Base-by-base conservation (phyloP, 2,329 filamentous ascomycete genomes). In the Tetracladium maxilliforme region DNA sequence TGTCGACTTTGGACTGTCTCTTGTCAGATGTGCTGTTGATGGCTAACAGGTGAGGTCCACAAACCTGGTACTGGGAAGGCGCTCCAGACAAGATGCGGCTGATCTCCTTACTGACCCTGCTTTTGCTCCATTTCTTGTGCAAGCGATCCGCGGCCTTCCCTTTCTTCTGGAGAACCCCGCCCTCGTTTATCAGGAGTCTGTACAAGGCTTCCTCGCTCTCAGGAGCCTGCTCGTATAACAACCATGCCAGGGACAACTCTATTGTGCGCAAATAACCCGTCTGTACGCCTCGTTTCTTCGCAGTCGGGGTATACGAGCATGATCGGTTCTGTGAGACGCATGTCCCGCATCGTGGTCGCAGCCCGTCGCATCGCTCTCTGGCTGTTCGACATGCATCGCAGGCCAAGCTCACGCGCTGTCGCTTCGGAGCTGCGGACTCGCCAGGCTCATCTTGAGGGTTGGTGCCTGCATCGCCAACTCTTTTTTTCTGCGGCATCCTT, bases 251-350 rank as follows among this genome's bases (percentile, higher is more conserved):
- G 7, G 73, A 64, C 21, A 78, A 48, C 45, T 86, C 79, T 11
- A 86, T 55, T 0, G 75, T 76, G 17, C 77, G 65, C 27, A 86
- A 74, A 41, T 84, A 83, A 10, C 80, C 79, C n/a, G 79, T 79
- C 38, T 78, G 78, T 8, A 86, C 69, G 4, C 80, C 79, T 33
- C 79, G 62, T 45, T 83, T 83, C 48, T 81, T 82, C 6, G 75
- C 70, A 27, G 70, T 71, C 27, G 74, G 64, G 32, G 76, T 70
- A 44, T 84, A 86, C 10, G 73, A 72, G 45, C 80, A 86, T 17
- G 58, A 46, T 24, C 77, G 61, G 27, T 64, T 67, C 31, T 75
- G 65, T 5, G 64, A 55, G 6, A 60, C 58, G 49, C 78, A 83
- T 4, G 73, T 73, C 23, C 66, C 69, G 44, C 77, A 83, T 10